These are phyloP conservation scores for Eucalyptus leucophloia DNA, from an alignment of 345 rosid genomes.

Conservation along the genomic window DNA sequence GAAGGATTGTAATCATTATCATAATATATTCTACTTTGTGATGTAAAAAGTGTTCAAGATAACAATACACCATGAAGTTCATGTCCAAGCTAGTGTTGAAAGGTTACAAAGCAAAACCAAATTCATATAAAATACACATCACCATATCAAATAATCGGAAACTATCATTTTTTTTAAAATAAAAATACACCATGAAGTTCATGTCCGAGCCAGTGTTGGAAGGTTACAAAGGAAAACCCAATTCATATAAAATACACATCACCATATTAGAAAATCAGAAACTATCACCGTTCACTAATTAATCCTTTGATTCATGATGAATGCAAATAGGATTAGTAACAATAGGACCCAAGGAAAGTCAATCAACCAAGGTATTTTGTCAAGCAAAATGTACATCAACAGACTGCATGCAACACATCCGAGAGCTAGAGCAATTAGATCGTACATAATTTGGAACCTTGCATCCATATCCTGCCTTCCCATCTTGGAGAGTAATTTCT, in stretches of 20 bases:
- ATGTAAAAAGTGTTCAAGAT: neutral
- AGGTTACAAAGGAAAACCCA: neutral
- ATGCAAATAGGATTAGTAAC: neutral
- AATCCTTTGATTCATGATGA: neutral
- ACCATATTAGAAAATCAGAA: neutral
- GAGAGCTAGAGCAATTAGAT: neutral
- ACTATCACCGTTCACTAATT: neutral
- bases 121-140: neutral
- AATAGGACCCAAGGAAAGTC: neutral
- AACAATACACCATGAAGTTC: neutral
- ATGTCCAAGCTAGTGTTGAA: fast-evolving
- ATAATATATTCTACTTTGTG: neutral
- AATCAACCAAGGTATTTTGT: neutral
- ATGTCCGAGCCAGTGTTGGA: fast-evolving
- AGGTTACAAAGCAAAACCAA: neutral
- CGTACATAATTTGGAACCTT: neutral
- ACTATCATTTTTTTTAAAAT: no score
- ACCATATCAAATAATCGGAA: neutral
- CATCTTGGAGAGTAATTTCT: neutral
- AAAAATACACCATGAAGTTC: neutral
- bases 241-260: neutral
- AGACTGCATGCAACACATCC: neutral
- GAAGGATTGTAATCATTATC: neutral
- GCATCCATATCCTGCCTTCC: neutral
- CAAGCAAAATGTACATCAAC: neutral